Base-by-base conservation (phyloP, 2,329 filamentous ascomycete genomes). In the Dactylonectria macrodidyma region DNA sequence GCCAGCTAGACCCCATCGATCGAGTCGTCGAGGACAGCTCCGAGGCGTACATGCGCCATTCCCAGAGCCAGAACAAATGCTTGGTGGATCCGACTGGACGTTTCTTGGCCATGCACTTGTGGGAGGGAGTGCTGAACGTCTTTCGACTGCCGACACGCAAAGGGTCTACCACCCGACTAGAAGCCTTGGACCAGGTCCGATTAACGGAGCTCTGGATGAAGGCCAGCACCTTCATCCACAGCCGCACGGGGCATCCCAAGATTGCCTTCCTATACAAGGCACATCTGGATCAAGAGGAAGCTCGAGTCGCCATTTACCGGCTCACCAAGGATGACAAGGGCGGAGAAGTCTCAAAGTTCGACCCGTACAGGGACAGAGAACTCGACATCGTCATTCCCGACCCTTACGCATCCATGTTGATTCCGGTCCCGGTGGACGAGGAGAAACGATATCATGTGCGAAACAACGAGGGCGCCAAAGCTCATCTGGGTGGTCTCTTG, bases 11-110 rank as follows among this genome's bases (percentile, higher is more conserved):
- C 9, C 88, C 86, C 0, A 78, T 87, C 24, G 83, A 87, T 73
- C 83, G 86, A 75, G 75, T 82, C 1, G 87, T 89, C 47, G 81
- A 84, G 47, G 89, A 92, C 69, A 76, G 82, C 1, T 83, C 87
- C 36, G 89, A 91, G 75, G 86, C 84, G 44, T 86, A 90, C 68
- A 88, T 91, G 87, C 86, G 94, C 59, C 93, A 97, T 76, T 92
- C 92, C 8, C 93, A 95, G 79, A 95, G 93, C 66, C 92, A 93
- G 73, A 93, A 97, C 80, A 88, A 93, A 75, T 95, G 93, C 74
- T 85, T 95, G 69, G 91, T 97, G 5, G 95, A 98, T 78, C 95
- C 95, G 0, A 92, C 91, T 0, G 91, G 92, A 38, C 83, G 82
- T 46, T 89, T 85, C 73, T 83, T 90, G 82, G 86, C 84, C 9